These are phyloP conservation scores for Bruguiera hainesii DNA, from an alignment of 441 rosid species.

Conservation along the genomic window DNA sequence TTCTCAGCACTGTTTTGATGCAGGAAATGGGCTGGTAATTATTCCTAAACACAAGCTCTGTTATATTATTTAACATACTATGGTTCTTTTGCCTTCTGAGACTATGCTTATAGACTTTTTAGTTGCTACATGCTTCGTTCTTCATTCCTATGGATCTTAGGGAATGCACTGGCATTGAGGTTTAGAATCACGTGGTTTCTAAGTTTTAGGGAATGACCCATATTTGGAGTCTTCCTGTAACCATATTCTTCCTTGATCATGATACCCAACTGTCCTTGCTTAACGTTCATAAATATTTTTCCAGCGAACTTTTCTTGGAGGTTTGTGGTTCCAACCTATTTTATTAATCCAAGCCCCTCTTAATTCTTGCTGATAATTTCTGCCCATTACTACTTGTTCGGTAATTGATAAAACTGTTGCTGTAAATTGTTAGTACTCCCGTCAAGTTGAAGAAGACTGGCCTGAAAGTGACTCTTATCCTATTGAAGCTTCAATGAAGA, in stretches of 20 bases:
- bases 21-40: conserved; percentile 46
- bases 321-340: neutral
- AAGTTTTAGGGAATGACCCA: neutral
- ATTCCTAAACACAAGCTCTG: neutral
- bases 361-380: neutral
- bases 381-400: neutral
- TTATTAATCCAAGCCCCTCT: neutral
- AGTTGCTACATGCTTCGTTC: neutral
- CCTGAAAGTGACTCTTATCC: conserved; percentile 42
- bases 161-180: no score
- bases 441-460: conserved; percentile 55
- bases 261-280: neutral
- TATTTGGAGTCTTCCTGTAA: neutral
- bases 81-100: neutral
- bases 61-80: neutral
- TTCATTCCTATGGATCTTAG: neutral
- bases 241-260: neutral
- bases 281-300: neutral
- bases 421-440: conserved; percentile 29
- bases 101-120: neutral
- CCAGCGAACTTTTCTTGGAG: neutral
- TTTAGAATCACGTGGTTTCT: neutral
- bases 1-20: conserved; percentile 38
- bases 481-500: conserved; percentile 72
- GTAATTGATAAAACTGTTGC: neutral